phyloP scores from a whole-genome alignment of 305 asterid species.

The Nicotiana rustica region DNA sequence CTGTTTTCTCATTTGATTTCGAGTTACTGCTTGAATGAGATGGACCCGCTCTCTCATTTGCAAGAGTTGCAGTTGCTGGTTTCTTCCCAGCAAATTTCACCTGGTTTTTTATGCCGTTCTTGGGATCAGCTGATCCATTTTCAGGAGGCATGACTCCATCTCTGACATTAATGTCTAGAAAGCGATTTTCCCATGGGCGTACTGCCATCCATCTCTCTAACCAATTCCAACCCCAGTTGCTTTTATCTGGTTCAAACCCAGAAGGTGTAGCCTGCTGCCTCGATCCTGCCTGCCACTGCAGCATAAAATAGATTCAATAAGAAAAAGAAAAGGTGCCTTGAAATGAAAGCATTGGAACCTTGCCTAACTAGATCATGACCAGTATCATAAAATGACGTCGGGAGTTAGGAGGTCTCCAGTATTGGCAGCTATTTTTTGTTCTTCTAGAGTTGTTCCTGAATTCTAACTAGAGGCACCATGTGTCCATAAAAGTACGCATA shows the following conservation, averaged over 20 bases:
- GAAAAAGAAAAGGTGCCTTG: slow-evolving; percentile 25
- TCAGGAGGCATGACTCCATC: slow-evolving; percentile 69
- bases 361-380: not conserved
- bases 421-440: slow-evolving; percentile 8
- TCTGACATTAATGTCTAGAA: slow-evolving; percentile 69
- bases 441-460: not conserved
- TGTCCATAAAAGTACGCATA: slow-evolving; percentile 7
- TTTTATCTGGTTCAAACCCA: slow-evolving; percentile 88
- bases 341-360: slow-evolving; percentile 22
- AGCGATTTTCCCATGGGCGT: slow-evolving; percentile 98
- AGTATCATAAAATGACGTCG: slow-evolving; percentile 8
- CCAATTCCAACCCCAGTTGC: slow-evolving; percentile 99
- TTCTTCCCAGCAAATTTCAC: slow-evolving; percentile 54
- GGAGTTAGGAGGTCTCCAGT: not conserved
- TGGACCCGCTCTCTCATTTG: slow-evolving; percentile 57
- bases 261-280: slow-evolving; percentile 61
- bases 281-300: slow-evolving; percentile 99
- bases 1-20: slow-evolving; percentile 61
- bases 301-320: slow-evolving; percentile 37
- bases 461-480: slow-evolving; percentile 26
- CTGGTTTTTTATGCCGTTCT: slow-evolving; percentile 51
- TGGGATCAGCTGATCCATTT: slow-evolving; percentile 56
- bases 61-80: slow-evolving; percentile 44
- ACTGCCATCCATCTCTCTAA: slow-evolving; percentile 99
- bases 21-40: slow-evolving; percentile 59